Evolutionary conservation across 2,329 filamentous ascomycete genomes (phyloP).

Genomic region (Aciculosporium take): DNA sequence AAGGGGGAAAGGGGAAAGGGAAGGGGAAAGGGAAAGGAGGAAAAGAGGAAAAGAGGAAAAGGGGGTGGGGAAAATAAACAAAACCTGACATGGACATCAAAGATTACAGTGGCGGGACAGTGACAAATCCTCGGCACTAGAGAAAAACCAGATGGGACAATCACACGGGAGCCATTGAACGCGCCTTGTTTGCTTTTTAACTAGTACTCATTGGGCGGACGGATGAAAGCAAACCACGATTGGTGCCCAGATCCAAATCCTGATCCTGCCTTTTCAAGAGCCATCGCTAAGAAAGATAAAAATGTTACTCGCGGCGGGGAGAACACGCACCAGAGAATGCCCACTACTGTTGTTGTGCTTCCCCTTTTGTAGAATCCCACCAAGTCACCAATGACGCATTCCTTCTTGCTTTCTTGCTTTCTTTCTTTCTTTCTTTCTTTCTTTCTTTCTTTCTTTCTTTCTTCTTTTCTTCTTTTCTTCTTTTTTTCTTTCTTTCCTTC

Average conservation of each 20-base stretch:
- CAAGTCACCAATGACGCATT: background rate
- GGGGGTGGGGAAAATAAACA: too few species aligned
- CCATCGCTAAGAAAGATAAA: constrained; percentile 15
- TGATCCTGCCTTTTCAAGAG: constrained; percentile 6
- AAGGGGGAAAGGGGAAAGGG: too few species aligned
- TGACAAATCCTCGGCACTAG: background rate
- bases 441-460: background rate
- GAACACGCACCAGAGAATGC: constrained; percentile 19
- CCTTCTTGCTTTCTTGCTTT: constrained; percentile 5
- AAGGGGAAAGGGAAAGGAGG: too few species aligned
- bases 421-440: background rate
- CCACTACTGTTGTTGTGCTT: constrained; percentile 19
- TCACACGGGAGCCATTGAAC: background rate
- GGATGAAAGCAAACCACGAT: constrained; percentile 8
- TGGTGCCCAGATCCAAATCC: constrained; percentile 17
- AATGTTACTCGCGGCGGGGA: constrained; percentile 13
- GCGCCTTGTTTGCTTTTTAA: constrained; percentile 2
- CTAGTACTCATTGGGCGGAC: constrained; percentile 1
- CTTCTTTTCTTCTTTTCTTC: background rate
- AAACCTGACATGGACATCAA: too few species aligned
- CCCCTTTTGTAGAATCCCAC: constrained; percentile 5
- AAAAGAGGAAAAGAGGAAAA: too few species aligned
- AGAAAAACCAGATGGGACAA: background rate
- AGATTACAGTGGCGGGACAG: background rate
- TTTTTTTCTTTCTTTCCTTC: background rate